Conservation (phyloP, 768 basidiomycete genomes). For the Porphyrellus cyaneotinctus region DNA sequence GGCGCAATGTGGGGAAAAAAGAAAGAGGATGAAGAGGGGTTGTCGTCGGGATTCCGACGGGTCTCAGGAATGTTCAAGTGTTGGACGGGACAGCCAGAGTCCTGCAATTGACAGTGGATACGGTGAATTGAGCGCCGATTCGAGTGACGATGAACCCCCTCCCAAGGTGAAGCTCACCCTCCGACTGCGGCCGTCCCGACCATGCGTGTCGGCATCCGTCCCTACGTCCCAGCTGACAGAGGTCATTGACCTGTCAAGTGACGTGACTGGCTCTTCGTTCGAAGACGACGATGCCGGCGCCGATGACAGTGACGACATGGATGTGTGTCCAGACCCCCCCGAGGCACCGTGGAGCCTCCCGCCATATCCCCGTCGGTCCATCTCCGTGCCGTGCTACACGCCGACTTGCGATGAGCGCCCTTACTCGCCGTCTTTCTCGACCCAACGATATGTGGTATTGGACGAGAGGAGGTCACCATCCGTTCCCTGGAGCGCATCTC, state of each 20-base stretch:
- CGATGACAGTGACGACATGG: constrained; percentile 17
- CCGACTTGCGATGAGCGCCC: constrained; percentile 39
- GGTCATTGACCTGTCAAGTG: constrained; percentile 42
- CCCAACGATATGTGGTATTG: constrained; percentile 18
- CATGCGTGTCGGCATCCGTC: constrained; percentile 18
- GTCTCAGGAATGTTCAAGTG: constrained; percentile 7
- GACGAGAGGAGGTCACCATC: constrained; percentile 49
- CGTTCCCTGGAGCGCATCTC: constrained; percentile 56
- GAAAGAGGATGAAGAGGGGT: constrained; percentile 38
- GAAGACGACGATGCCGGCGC: constrained; percentile 35
- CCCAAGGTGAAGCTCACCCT: constrained; percentile 71
- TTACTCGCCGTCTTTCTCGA: constrained; percentile 27
- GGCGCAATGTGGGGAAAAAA: constrained; percentile 44
- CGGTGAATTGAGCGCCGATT: constrained; percentile 18
- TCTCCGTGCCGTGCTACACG: constrained; percentile 54
- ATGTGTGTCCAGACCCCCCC: constrained; percentile 19
- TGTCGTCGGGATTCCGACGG: constrained; percentile 24
- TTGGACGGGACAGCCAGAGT: constrained; percentile 18
- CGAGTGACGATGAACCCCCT: constrained; percentile 36
- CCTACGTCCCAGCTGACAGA: constrained; percentile 19
- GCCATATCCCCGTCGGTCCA: constrained; percentile 54
- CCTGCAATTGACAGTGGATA: constrained; percentile 26
- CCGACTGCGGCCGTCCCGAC: constrained; percentile 45
- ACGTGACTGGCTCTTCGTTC: constrained; percentile 32
- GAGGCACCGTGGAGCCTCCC: constrained; percentile 49